A percentile compares a stretch with the other conserved stretches of the same genome.
Conservation (phyloP, 805 yeast genomes). For the Kockiozyma suomiensis region DNA sequence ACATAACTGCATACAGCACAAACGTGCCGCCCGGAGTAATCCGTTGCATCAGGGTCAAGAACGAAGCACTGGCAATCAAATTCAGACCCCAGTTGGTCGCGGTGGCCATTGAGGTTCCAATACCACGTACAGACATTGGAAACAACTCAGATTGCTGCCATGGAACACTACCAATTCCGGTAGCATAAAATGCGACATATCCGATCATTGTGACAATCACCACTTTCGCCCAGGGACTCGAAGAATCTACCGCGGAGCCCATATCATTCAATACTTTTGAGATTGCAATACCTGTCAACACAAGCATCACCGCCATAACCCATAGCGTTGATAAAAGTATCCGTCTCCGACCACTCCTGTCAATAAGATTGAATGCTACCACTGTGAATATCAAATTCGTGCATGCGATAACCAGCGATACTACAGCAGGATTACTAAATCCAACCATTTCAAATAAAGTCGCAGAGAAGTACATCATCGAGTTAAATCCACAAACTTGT, state of each 20-base stretch:
- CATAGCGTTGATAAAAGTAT: constrained; percentile 79
- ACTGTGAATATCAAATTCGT: constrained; percentile 89
- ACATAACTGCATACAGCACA: constrained; percentile 81
- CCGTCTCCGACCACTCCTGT: constrained; percentile 81
- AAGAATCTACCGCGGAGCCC: constrained; percentile 51
- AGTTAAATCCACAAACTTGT: constrained; percentile 95
- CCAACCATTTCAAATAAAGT: constrained; percentile 93
- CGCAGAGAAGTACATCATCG: constrained; percentile 91
- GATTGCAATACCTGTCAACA: constrained; percentile 86
- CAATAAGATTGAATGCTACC: constrained; percentile 84
- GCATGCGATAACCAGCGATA: constrained; percentile 88
- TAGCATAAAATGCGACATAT: constrained; percentile 86
- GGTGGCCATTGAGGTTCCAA: constrained; percentile 88
- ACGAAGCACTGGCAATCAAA: constrained; percentile 83
- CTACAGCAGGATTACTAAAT: constrained; percentile 86
- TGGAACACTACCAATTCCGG: constrained; percentile 96
- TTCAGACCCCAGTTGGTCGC: constrained; percentile 97
- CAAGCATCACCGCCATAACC: constrained; percentile 77
- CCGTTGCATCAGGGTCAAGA: constrained; percentile 87
- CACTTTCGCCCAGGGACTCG: constrained; percentile 73
- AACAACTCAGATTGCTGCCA: constrained; percentile 98
- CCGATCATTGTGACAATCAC: constrained; percentile 82
- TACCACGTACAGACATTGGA: constrained; percentile 90
- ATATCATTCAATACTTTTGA: constrained; percentile 68
- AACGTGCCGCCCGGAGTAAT: constrained; percentile 96